A percentile compares a stretch with the other conserved stretches of the same genome.
phyloP scores from a whole-genome alignment of 2,329 filamentous ascomycete genomes.

The Fusarium udum region DNA sequence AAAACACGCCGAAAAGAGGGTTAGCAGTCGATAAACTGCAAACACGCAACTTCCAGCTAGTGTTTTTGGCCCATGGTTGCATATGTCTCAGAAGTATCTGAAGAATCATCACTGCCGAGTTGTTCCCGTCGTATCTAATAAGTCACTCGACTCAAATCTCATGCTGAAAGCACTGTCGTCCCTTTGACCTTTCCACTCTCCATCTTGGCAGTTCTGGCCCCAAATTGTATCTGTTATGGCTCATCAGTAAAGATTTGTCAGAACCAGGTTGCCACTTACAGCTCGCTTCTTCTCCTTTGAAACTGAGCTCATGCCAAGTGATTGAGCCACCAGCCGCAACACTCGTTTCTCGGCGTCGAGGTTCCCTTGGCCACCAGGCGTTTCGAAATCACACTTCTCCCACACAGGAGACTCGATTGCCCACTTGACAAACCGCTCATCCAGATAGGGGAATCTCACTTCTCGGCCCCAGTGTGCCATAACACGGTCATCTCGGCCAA shows the following conservation, averaged over 20 bases:
- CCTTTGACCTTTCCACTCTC: constrained; percentile 75
- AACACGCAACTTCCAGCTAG: constrained; percentile 56
- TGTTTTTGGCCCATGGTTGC: constrained; percentile 37
- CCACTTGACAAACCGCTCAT: constrained; percentile 86
- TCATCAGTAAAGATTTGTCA: constrained; percentile 13
- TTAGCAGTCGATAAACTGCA: constrained; percentile 52
- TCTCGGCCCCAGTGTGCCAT: constrained; percentile 91
- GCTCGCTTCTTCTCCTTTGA: constrained; percentile 93
- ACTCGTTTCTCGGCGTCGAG: constrained; percentile 85
- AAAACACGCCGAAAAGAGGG: constrained; percentile 47
- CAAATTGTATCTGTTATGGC: constrained; percentile 76
- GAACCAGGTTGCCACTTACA: constrained; percentile 58
- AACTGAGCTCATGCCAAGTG: constrained; percentile 75
- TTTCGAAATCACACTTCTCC: constrained; percentile 90
- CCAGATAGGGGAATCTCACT: constrained; percentile 88
- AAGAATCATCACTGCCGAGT: constrained; percentile 70
- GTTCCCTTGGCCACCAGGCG: constrained; percentile 45
- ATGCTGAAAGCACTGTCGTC: constrained; percentile 65
- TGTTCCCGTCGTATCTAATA: not conserved
- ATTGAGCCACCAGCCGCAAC: constrained; percentile 78
- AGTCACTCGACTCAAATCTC: constrained; percentile 41
- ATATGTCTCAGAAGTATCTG: constrained; percentile 79
- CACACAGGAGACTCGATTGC: constrained; percentile 78
- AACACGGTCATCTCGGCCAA: constrained; percentile 91
- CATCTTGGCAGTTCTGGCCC: constrained; percentile 85